These are phyloP conservation scores for Colletotrichum sp. DNA, from an alignment of 2,329 filamentous ascomycete species.

Conservation along the genomic window DNA sequence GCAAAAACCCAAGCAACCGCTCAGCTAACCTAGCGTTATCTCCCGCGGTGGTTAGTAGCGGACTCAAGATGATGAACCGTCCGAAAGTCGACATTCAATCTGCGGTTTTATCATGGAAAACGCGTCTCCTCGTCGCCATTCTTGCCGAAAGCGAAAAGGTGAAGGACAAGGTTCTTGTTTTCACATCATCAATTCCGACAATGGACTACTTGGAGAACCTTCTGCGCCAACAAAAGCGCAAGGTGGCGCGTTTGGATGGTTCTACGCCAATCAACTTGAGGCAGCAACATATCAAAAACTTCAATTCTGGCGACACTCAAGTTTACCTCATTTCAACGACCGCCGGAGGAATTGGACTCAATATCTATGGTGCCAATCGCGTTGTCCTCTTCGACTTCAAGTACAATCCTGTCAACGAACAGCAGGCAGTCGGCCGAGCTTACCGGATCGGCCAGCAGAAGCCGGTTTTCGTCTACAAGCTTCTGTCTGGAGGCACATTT, in stretches of 20 bases:
- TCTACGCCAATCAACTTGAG: slow-evolving; percentile 59
- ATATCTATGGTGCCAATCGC: slow-evolving; percentile 83
- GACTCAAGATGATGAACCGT: slow-evolving; percentile 40
- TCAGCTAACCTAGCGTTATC: neutral
- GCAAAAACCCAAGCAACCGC: neutral
- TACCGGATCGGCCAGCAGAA: slow-evolving; percentile 87
- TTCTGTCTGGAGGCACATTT: slow-evolving; percentile 79
- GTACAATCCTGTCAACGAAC: slow-evolving; percentile 82
- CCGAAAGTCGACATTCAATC: slow-evolving; percentile 43
- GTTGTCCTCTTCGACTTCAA: slow-evolving; percentile 86
- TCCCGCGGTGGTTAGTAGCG: slow-evolving; percentile 20
- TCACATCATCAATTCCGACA: slow-evolving; percentile 75
- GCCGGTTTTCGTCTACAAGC: slow-evolving; percentile 83
- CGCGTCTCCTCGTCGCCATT: slow-evolving; percentile 70
- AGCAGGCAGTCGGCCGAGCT: slow-evolving; percentile 85
- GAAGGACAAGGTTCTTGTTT: slow-evolving; percentile 80
- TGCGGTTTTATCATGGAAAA: slow-evolving; percentile 69
- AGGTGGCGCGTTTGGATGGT: slow-evolving; percentile 71
- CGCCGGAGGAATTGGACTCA: slow-evolving; percentile 83
- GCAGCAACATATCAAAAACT: slow-evolving; percentile 68
- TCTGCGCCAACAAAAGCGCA: slow-evolving; percentile 54
- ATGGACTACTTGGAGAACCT: slow-evolving; percentile 71
- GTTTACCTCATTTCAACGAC: slow-evolving; percentile 84
- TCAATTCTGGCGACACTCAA: slow-evolving; percentile 64
- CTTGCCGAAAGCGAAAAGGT: slow-evolving; percentile 65